These are phyloP conservation scores for Nakaseomyces glabratus DNA, from an alignment of 1,139 yeast species.

Conservation along the genomic window DNA sequence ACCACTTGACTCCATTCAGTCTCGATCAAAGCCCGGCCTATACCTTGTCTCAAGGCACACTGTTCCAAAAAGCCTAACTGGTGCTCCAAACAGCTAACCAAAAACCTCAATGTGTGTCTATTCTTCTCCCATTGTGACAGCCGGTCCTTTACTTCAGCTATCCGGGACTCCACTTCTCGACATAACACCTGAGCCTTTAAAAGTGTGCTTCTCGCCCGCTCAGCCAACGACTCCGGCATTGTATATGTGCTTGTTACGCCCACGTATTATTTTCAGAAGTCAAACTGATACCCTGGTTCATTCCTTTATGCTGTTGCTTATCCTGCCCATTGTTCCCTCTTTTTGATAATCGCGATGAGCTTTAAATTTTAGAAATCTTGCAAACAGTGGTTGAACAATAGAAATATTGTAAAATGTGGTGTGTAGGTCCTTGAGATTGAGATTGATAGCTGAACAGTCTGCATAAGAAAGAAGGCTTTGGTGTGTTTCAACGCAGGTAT, in stretches of 20 bases:
- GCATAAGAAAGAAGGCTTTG: not conserved
- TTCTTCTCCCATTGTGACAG: slow-evolving; percentile 21
- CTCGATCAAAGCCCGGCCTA: slow-evolving; percentile 27
- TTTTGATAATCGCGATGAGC: no score
- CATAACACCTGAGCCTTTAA: slow-evolving; percentile 33
- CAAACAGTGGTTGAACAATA: no score
- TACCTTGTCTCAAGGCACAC: slow-evolving; percentile 26
- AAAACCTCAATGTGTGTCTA: slow-evolving; percentile 28
- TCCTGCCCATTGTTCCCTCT: no score
- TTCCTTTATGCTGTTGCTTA: no score
- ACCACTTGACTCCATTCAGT: slow-evolving; percentile 21
- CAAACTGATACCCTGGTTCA: no score
- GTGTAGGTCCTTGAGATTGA: no score
- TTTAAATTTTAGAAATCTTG: no score
- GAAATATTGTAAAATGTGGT: no score
- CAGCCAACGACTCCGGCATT: no score
- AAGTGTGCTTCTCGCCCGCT: slow-evolving; percentile 32
- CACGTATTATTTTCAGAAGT: no score
- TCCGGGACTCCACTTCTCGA: slow-evolving; percentile 29
- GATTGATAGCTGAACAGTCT: no score
- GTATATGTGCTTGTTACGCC: no score
- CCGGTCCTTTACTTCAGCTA: slow-evolving; percentile 20
- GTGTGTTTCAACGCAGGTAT: not conserved
- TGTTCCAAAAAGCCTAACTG: slow-evolving; percentile 31
- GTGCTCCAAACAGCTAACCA: slow-evolving; percentile 30